Evolutionary conservation across 2,329 filamentous ascomycete species (phyloP), one percentile per base, ranked within the genome.

Genomic region (Colletotrichum caudatum): DNA sequence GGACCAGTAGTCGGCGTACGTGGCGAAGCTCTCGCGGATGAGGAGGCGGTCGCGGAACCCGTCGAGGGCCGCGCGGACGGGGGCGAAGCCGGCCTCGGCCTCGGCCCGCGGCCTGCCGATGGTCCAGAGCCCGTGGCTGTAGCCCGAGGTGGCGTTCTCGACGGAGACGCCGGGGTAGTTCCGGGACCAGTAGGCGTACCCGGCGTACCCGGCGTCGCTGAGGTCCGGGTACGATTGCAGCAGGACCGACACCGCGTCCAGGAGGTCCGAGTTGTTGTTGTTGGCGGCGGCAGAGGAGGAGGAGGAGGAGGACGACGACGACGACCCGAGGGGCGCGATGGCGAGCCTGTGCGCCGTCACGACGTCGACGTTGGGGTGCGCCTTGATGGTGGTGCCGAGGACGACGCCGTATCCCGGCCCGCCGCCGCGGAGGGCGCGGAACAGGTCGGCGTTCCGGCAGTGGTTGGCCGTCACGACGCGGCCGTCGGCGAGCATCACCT

Each of bases 351-450:
- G 76, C 23, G 75, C 72, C 0, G 77, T 74, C 63, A 77, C 72
- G 56, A 75, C 61, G 51, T 76, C 68, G 61, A 77, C 77, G 65
- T 86, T 83, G 0, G 81, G 78, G 76, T 89, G 82, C 1, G 85
- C 82, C 74, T 86, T 87, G 41, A 85, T 80, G 0, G 86, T 90
- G 76, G 89, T 82, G 2, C 85, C 87, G 18, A 84, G 77, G 1
- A 91, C 87, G 1, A 90, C 81, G 1, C 82, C 89, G 74, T 87
- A 92, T 0, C 68, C 57, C 12, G 68, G 68, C 0, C 82, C 82
- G 2, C 83, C 83, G 0, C 83, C 83, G 1, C 81, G 75, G 20
- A 85, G 76, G 3, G 83, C 82, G 53, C 80, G 73, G 77, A 81
- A 83, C 2, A 83, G 76, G n/a, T 81, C 79, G 0, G 74, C 39